These are phyloP conservation scores for Anisogramma anomala DNA, from an alignment of 2,329 filamentous ascomycete genomes.

Conservation along the genomic window DNA sequence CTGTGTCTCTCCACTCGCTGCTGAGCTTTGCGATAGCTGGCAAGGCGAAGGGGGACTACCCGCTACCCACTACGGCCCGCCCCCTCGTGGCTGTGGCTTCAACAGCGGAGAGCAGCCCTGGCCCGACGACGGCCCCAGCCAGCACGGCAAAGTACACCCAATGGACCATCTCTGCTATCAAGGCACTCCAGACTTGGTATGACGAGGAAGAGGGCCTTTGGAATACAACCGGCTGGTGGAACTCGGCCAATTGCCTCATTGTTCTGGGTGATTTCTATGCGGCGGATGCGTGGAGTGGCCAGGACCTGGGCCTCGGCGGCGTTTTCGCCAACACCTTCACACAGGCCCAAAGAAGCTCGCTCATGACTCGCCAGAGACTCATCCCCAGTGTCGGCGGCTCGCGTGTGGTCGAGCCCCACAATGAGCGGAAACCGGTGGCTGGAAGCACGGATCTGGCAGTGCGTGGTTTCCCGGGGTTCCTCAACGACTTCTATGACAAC, in stretches of 20 bases:
- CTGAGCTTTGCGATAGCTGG: not conserved
- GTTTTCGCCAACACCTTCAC: constrained; percentile 34
- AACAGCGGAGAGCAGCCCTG: not conserved
- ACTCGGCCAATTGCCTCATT: constrained; percentile 55
- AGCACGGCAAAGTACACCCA: constrained; percentile 22
- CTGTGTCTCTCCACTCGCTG: too few relatives aligned
- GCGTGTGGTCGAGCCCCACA: constrained; percentile 28
- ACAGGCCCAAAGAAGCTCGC: constrained; percentile 30
- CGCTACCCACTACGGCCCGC: not conserved
- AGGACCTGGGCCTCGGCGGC: constrained; percentile 27
- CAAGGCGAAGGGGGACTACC: not conserved
- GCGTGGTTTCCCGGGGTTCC: constrained; percentile 33
- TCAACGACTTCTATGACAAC: constrained; percentile 49
- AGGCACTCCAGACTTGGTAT: constrained; percentile 50
- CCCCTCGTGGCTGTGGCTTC: not conserved
- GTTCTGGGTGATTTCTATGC: constrained; percentile 44
- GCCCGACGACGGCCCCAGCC: too few relatives aligned
- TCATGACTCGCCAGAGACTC: constrained; percentile 27
- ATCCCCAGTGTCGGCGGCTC: constrained; percentile 18
- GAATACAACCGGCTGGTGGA: constrained; percentile 61
- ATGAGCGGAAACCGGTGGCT: constrained; percentile 20
- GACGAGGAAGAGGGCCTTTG: constrained; percentile 48
- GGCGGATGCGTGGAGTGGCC: constrained; percentile 24
- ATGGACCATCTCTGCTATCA: constrained; percentile 24
- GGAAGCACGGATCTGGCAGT: constrained; percentile 18